phyloP scores from a whole-genome alignment of 139 green algal genomes.

The Picochlorum costavermella region DNA sequence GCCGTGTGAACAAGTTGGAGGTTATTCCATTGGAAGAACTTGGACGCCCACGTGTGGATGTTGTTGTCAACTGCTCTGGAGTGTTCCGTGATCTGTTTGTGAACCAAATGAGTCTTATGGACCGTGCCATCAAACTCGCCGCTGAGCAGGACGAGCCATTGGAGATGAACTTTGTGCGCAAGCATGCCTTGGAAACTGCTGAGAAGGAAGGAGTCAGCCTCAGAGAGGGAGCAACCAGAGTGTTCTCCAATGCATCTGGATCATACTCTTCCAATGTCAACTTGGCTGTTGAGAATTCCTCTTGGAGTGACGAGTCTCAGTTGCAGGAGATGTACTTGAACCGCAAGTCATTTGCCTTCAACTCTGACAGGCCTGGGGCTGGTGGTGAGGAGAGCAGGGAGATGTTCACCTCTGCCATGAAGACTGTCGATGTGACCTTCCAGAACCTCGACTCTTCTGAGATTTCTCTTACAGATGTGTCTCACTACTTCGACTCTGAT shows the following conservation, averaged over 20 bases:
- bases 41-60: slow-evolving; percentile 86
- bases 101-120: slow-evolving; percentile 98
- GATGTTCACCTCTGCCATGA: slow-evolving; percentile 91
- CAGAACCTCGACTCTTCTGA: slow-evolving; percentile 95
- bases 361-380: slow-evolving; percentile 84
- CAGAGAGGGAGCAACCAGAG: slow-evolving; percentile 85
- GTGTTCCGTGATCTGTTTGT: slow-evolving; percentile 99
- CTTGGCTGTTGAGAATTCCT: slow-evolving; percentile 95
- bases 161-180: slow-evolving; percentile 99
- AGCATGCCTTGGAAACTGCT: slow-evolving; percentile 92
- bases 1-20: slow-evolving; percentile 99
- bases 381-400: slow-evolving; percentile 82
- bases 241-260: slow-evolving; percentile 94
- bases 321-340: slow-evolving; percentile 92
- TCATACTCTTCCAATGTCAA: slow-evolving; percentile 99
- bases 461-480: slow-evolving; percentile 90
- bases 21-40: slow-evolving; percentile 97
- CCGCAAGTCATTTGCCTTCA: slow-evolving; percentile 98
- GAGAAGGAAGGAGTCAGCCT: slow-evolving; percentile 75
- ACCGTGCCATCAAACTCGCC: slow-evolving; percentile 95
- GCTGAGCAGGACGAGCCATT: slow-evolving; percentile 94
- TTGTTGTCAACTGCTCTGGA: slow-evolving; percentile 99
- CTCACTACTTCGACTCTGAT: slow-evolving; percentile 97
- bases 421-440: slow-evolving; percentile 98
- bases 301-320: slow-evolving; percentile 93